Evolutionary conservation across 768 basidiomycete genomes (phyloP), one percentile per base, ranked within the genome.

Genomic region (Hemileccinum rubropunctum): DNA sequence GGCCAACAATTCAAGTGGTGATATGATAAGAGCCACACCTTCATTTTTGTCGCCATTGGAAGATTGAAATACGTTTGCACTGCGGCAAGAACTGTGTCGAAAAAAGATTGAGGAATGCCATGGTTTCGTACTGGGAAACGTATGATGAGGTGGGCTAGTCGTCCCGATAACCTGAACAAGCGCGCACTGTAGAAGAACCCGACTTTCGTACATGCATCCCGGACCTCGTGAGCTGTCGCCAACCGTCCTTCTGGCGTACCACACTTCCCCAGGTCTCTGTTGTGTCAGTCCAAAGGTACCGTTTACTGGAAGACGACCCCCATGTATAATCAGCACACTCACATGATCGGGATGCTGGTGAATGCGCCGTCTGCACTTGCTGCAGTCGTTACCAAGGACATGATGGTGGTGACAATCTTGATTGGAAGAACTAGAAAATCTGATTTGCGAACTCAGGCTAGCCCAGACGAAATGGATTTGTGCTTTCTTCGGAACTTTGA

Each of bases 141-240:
- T 15, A 8, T 7, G 20, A 44, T 32, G 23, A 33, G 14, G 3
- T 9, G 28, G 28, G 11, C 11, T 12, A 30, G 28, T 30, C 28
- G 28, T 30, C 28, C 23, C 6, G 6, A 6, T 23, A 30, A 9
- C 28, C 9, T 12, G 28, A 36, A 47, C 3, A 5, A 23, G 28
- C 14, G 8, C 71, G 18, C 54, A 87, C 86, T 79, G 59, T 93
- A 94, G 65, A 94, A 88, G 64, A 95, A 93, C 1, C 91, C 91
- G 6, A 89, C 88, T 45, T 80, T 76, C 48, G 89, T 82, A 56
- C 88, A 91, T 0, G 91, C 91, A 56, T 87, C 76, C 46, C 85
- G 75, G 37, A 94, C 77, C 54, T 80, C 67, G 20, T 69, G 60
- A 0, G 82, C 88, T 1, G 92, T 66, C 2, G 62, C 66, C 45